phyloP scores from a whole-genome alignment of 208 protist species.

The Trypanosoma avium region DNA sequence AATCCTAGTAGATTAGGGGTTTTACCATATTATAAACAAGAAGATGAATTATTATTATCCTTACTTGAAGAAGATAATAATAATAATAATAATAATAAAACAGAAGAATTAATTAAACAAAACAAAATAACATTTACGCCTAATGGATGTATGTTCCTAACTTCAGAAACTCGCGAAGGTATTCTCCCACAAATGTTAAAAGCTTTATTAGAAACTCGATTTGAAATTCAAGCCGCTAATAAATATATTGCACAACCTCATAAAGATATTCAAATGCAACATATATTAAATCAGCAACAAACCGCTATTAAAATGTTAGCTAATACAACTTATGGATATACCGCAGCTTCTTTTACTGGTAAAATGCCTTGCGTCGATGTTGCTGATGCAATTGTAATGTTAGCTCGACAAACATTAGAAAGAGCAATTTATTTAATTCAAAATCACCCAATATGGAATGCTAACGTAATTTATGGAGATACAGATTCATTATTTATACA shows the following conservation, averaged over 20 bases:
- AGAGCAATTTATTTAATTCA: constrained; percentile 95
- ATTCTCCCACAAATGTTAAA: constrained; percentile 79
- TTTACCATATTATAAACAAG: constrained; percentile 44
- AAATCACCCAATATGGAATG: constrained; percentile 93
- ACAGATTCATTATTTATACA: constrained; percentile 99
- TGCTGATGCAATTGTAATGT: constrained; percentile 95
- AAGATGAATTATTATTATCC: constrained; percentile 55
- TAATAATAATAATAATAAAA: no score
- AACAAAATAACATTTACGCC: constrained; percentile 56
- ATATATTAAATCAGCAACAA: constrained; percentile 95
- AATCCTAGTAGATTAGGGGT: constrained; percentile 66
- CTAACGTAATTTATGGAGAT: constrained; percentile 99
- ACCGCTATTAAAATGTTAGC: constrained; percentile 98
- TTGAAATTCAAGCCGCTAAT: constrained; percentile 78
- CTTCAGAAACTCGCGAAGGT: constrained; percentile 47
- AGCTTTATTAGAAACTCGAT: constrained; percentile 74
- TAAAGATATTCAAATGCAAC: constrained; percentile 49
- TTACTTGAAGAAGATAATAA: constrained; percentile 89
- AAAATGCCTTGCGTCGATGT: constrained; percentile 98
- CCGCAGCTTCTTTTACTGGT: constrained; percentile 97
- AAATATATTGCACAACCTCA: constrained; percentile 54
- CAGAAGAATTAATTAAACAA: no score
- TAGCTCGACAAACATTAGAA: constrained; percentile 99
- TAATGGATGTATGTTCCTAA: constrained; percentile 81
- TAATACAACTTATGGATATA: constrained; percentile 99